phyloP scores from a whole-genome alignment of 352 stramenopile genomes.

The Phytophthora cryptogea region DNA sequence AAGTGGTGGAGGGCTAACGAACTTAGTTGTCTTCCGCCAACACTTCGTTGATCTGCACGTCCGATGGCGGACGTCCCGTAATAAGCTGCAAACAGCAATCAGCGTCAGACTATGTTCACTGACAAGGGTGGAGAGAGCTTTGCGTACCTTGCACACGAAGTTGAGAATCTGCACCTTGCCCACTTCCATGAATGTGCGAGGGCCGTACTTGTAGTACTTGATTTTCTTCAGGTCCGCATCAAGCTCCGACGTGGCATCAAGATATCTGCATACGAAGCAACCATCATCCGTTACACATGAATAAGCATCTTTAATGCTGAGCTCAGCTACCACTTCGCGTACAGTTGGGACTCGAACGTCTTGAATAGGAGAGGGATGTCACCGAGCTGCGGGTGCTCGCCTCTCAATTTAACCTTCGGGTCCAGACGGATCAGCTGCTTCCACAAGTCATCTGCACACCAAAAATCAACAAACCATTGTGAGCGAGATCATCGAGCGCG shows the following conservation, averaged over 20 bases:
- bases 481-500: not conserved
- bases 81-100: constrained; percentile 50
- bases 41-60: constrained; percentile 74
- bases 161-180: constrained; percentile 87
- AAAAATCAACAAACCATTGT: not conserved
- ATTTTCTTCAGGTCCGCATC: constrained; percentile 80
- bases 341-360: constrained; percentile 82
- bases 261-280: constrained; percentile 46
- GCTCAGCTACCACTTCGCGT: constrained; percentile 12
- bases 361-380: constrained; percentile 77
- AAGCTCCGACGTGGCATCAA: constrained; percentile 69
- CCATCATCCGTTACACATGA: no score
- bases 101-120: not conserved
- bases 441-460: constrained; percentile 71
- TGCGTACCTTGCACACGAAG: constrained; percentile 85
- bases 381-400: constrained; percentile 70
- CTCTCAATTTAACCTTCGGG: constrained; percentile 55
- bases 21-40: constrained; percentile 56
- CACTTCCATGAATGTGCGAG: constrained; percentile 75
- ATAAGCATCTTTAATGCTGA: no score
- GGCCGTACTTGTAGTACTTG: constrained; percentile 73
- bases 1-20: not conserved
- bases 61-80: constrained; percentile 62
- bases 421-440: constrained; percentile 76
- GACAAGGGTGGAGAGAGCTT: not conserved